phyloP scores from a whole-genome alignment of 305 asterid species.

The Fraxinus sp. region DNA sequence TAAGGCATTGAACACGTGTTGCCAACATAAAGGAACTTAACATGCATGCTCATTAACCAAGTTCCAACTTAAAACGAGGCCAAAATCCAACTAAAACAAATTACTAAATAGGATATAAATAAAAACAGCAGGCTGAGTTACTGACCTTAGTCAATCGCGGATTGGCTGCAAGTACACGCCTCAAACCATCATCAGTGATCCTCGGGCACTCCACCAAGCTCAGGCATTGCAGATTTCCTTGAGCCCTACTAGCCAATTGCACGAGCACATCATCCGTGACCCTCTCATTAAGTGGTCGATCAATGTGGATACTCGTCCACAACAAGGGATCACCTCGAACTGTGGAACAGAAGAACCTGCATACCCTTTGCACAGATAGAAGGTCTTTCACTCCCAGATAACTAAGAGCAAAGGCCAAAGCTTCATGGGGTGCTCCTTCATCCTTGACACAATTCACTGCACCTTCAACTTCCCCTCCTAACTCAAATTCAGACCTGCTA shows the following conservation, averaged over 20 bases:
- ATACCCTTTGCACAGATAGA: constrained; percentile 64
- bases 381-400: constrained; percentile 72
- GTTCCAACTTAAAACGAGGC: neutral
- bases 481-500: constrained; percentile 23
- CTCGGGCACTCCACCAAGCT: constrained; percentile 62
- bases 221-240: constrained; percentile 61
- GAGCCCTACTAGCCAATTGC: constrained; percentile 55
- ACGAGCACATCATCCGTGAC: constrained; percentile 67
- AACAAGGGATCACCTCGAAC: constrained; percentile 56
- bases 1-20: neutral
- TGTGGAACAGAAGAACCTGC: constrained; percentile 47
- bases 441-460: constrained; percentile 22
- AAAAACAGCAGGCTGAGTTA: neutral
- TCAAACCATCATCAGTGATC: constrained; percentile 68
- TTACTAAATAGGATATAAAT: neutral
- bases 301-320: constrained; percentile 72
- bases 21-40: neutral
- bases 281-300: constrained; percentile 60
- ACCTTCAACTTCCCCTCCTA: constrained; percentile 34
- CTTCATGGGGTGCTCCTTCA: constrained; percentile 63
- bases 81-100: constrained; percentile 1
- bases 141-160: constrained; percentile 71
- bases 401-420: constrained; percentile 40
- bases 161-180: constrained; percentile 64
- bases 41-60: neutral